These are phyloP conservation scores for Calonectria ilicicola DNA, from an alignment of 2,329 filamentous ascomycete genomes.

Conservation along the genomic window DNA sequence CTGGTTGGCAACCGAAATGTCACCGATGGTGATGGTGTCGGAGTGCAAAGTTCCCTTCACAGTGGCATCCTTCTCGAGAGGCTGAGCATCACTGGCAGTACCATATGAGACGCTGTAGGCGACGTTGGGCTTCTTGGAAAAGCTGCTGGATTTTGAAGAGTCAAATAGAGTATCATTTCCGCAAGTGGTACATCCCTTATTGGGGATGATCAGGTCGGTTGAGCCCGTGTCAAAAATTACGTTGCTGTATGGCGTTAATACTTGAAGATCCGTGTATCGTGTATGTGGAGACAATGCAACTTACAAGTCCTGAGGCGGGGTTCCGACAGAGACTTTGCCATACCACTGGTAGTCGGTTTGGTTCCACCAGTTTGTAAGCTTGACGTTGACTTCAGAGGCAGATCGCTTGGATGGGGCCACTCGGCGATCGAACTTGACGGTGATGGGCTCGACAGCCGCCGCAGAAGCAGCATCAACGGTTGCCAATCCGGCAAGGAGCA, in stretches of 20 bases:
- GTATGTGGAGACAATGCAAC: conserved; percentile 7
- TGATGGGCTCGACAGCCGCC: conserved; percentile 9
- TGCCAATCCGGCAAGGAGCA: conserved; percentile 8
- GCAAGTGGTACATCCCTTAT: conserved; percentile 45
- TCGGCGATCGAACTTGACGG: conserved; percentile 15
- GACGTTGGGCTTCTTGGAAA: conserved; percentile 35
- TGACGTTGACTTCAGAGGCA: conserved; percentile 19
- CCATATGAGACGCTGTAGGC: conserved; percentile 33
- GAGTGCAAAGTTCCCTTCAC: conserved; percentile 42
- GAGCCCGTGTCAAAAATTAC: conserved; percentile 49
- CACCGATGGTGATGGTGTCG: conserved; percentile 45
- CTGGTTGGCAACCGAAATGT: conserved; percentile 37
- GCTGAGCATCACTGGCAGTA: conserved; percentile 45
- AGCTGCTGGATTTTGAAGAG: conserved; percentile 44
- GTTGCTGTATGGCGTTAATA: conserved; percentile 33
- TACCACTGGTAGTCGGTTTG: conserved; percentile 32
- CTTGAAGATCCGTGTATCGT: no score
- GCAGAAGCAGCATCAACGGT: background rate
- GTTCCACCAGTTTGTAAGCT: conserved; percentile 30
- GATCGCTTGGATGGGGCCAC: background rate
- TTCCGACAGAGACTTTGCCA: conserved; percentile 34
- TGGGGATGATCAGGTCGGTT: conserved; percentile 42
- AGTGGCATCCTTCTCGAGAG: conserved; percentile 35
- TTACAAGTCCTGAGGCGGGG: conserved; percentile 44
- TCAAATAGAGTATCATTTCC: conserved; percentile 42